A percentile compares a stretch with the other conserved stretches of the same genome.
Evolutionary conservation across 768 basidiomycete species (phyloP).

Genomic region (Rhodotorula babjevae): DNA sequence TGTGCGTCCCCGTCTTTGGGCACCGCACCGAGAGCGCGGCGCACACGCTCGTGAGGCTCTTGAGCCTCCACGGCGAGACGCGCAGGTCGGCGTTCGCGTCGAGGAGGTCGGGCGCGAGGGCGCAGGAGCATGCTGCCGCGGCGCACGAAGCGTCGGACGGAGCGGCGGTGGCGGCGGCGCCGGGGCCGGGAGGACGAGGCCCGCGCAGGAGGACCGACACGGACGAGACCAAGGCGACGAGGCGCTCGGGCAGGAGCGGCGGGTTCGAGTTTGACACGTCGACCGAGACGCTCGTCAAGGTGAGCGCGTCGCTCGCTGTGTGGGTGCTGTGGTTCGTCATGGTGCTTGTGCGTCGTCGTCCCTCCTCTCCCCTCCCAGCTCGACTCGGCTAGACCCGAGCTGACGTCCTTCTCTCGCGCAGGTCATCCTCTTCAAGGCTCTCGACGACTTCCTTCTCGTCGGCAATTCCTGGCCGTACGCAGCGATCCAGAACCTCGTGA

Average conservation of each 20-base stretch:
- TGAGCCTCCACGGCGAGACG: background rate
- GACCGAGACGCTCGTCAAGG: background rate
- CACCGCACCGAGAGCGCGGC: background rate
- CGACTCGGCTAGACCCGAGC: too few relatives aligned
- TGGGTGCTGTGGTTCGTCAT: background rate
- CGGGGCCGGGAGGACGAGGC: too few relatives aligned
- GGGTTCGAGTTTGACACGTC: too few relatives aligned
- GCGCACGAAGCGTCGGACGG: too few relatives aligned
- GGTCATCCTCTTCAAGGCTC: background rate
- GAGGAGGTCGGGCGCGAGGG: too few relatives aligned
- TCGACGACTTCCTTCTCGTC: background rate
- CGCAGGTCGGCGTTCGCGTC: too few relatives aligned
- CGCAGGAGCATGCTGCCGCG: too few relatives aligned
- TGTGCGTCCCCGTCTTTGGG: background rate
- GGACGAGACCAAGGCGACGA: background rate
- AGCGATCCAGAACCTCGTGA: slow-evolving; percentile 2
- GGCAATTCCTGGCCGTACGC: slow-evolving; percentile 6
- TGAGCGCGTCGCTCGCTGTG: background rate
- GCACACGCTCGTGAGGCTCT: background rate
- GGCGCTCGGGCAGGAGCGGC: too few relatives aligned
- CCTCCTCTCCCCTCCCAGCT: background rate
- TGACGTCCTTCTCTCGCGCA: background rate
- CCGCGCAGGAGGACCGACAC: too few relatives aligned
- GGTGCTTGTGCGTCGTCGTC: background rate
- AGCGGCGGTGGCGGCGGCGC: too few relatives aligned